Evolutionary conservation across 164 flowering plant genomes (phyloP).

Genomic region (Piper betle): DNA sequence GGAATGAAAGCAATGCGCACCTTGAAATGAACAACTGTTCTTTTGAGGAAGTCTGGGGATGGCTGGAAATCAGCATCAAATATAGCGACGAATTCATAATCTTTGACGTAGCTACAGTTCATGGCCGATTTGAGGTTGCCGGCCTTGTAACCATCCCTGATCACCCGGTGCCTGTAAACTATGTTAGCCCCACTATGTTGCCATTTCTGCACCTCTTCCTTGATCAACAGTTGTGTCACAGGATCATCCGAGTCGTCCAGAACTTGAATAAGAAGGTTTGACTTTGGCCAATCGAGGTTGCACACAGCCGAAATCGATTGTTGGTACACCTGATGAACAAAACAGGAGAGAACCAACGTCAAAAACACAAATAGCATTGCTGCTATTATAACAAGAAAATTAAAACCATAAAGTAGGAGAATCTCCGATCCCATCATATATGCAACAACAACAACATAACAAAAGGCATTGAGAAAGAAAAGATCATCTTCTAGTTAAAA

Average conservation of each 20-base stretch:
- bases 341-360: too few species aligned
- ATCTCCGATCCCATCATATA: too few species aligned
- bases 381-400: too few species aligned
- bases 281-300: conserved; percentile 86
- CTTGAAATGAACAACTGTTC: conserved; percentile 83
- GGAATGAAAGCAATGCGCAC: conserved; percentile 13
- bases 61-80: conserved; percentile 99
- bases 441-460: too few species aligned
- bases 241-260: conserved; percentile 95
- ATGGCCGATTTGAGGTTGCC: conserved; percentile 97
- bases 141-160: conserved; percentile 93
- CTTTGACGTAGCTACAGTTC: conserved; percentile 88
- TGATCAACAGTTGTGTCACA: conserved; percentile 53
- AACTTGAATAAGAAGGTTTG: conserved; percentile 66
- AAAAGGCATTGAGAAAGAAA: too few species aligned
- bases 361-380: too few species aligned
- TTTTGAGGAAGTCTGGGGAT: conserved; percentile 57
- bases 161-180: conserved; percentile 67
- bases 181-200: conserved; percentile 74
- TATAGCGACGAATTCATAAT: conserved; percentile 85
- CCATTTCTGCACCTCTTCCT: conserved; percentile 90
- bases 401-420: too few species aligned
- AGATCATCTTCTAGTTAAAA: too few species aligned
- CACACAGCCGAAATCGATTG: conserved; percentile 94
- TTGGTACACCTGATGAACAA: conserved; percentile 65